Evolutionary conservation across 805 yeast species (phyloP), one percentile per base, ranked within the genome.

Genomic region (Candida broadrunensis): DNA sequence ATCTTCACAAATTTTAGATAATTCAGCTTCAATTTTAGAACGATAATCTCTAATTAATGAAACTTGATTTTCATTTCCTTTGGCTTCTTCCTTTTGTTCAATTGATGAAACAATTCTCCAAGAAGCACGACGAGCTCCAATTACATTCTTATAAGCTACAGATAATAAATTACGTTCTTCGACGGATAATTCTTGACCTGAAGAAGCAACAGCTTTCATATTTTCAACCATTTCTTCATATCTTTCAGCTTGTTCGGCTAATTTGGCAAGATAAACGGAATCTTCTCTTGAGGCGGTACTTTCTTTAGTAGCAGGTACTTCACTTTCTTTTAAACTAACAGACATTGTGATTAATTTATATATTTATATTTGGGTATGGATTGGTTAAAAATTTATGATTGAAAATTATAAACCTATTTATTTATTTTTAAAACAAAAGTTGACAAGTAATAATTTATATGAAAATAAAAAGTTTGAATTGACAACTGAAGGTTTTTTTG

Each of bases 241-340:
- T 74, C 98, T 95, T 77, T 93, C 99, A 62, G 98, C 97, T 77
- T 91, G 97, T 75, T 91, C 98, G 62, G 97, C 97, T 67, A 93
- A 83, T 67, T 93, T 91, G 70, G 98, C 98, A 64, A 93, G 82
- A 73, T 90, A 91, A 59, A 93, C 96, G 62, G 95, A 88, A 75
- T 93, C 96, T 83, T 93, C 98, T 78, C 97, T 95, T 62, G 91
- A 78, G 68, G 79, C 75, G n/a, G n/a, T n/a, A n/a, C n/a, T n/a
- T n/a, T n/a, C n/a, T n/a, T n/a, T n/a, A n/a, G n/a, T n/a, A n/a
- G n/a, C n/a, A n/a, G n/a, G n/a, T n/a, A n/a, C n/a, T n/a, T n/a
- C n/a, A n/a, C n/a, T n/a, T n/a, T n/a, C n/a, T n/a, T n/a, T n/a
- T n/a, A n/a, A n/a, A n/a, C n/a, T n/a, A n/a, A n/a, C n/a, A 58